Evolutionary conservation across 2,329 filamentous ascomycete species (phyloP).

Genomic region (Calonectria pseudoreteaudii): DNA sequence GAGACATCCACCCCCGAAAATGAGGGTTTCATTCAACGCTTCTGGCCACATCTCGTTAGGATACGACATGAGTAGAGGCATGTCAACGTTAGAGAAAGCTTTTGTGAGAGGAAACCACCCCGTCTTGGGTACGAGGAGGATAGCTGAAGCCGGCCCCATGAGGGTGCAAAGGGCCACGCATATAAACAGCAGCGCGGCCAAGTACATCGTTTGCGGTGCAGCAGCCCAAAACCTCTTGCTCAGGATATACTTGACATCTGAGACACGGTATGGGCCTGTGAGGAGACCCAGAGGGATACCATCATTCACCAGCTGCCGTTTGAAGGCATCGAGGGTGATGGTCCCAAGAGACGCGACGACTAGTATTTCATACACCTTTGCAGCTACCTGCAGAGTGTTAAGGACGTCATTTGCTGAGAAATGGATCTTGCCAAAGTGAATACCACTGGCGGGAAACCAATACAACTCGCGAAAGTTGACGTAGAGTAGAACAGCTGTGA

Average conservation of each 20-base stretch:
- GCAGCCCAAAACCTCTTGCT: background rate
- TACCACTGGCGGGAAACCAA: background rate
- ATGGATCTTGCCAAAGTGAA: background rate
- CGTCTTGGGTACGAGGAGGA: slow-evolving; percentile 6
- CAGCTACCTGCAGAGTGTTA: slow-evolving; percentile 2
- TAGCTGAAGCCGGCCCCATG: slow-evolving; percentile 15
- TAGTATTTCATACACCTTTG: slow-evolving; percentile 5
- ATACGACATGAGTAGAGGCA: background rate
- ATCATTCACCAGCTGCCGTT: background rate
- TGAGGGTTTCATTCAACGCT: background rate
- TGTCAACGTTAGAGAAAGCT: background rate
- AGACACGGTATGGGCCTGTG: background rate
- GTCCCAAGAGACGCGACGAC: background rate
- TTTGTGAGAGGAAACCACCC: slow-evolving; percentile 2
- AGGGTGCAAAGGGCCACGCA: background rate
- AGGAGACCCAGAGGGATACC: background rate
- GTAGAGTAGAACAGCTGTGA: background rate
- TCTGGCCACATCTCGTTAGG: background rate
- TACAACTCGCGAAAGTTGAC: background rate
- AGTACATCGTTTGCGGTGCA: background rate
- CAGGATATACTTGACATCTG: background rate
- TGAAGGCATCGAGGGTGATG: slow-evolving; percentile 6
- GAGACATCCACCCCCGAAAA: background rate
- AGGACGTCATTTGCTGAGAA: background rate
- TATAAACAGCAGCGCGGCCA: background rate